A percentile compares a stretch with the other conserved stretches of the same genome.
Conservation (phyloP, 2,329 filamentous ascomycete genomes). For the Sclerotinia glacialis region DNA sequence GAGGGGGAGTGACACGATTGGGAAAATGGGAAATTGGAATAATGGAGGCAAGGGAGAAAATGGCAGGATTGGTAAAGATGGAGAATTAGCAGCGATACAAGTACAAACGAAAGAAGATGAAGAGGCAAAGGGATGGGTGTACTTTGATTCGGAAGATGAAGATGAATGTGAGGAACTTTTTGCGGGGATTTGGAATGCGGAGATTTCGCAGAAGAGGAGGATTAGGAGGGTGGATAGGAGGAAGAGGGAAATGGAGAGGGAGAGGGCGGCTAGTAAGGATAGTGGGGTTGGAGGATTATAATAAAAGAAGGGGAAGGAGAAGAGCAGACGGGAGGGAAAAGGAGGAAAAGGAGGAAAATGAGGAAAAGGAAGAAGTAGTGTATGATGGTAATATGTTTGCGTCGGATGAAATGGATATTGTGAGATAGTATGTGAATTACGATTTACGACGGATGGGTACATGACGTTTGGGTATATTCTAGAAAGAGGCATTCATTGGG, state of each 20-base stretch:
- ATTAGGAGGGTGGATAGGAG: constrained; percentile 27
- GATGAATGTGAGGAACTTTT: constrained; percentile 68
- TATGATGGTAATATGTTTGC: background rate
- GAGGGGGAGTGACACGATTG: constrained; percentile 52
- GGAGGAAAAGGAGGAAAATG: background rate
- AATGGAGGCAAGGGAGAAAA: constrained; percentile 53
- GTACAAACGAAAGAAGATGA: constrained; percentile 30
- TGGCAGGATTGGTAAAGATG: constrained; percentile 45
- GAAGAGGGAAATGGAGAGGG: constrained; percentile 23
- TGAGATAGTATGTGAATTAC: background rate
- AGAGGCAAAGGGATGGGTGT: constrained; percentile 53
- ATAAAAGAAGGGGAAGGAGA: background rate
- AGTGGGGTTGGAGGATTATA: constrained; percentile 10
- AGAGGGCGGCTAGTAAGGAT: constrained; percentile 16
- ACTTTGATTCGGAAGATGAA: constrained; percentile 52
- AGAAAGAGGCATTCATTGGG: background rate
- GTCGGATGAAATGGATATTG: background rate
- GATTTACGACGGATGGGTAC: constrained; percentile 2
- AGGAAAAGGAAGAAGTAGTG: background rate
- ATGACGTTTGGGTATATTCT: background rate
- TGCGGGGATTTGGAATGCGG: constrained; percentile 58
- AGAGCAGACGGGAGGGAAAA: background rate
- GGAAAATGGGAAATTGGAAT: constrained; percentile 64
- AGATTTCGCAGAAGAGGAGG: constrained; percentile 38
- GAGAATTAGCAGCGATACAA: constrained; percentile 39